Evolutionary conservation across 2,329 filamentous ascomycete species (phyloP), one percentile per base, ranked within the genome.

Genomic region (Pyrenophora tritici-repentis): DNA sequence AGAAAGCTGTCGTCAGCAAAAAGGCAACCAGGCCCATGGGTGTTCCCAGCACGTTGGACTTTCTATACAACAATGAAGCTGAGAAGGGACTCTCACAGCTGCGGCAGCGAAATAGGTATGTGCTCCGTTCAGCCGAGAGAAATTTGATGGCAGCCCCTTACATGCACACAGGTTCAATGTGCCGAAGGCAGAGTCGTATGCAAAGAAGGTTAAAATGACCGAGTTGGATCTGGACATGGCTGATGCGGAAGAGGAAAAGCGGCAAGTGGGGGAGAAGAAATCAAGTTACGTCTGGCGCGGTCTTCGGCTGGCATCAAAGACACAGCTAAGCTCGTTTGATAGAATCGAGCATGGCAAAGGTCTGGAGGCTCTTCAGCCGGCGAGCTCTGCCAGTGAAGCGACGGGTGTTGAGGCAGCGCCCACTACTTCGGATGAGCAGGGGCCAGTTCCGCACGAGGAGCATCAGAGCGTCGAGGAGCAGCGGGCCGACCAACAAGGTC

Each of bases 211-310:
- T 57, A 84, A 87, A 56, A 83, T 86, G 47, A 89, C 91, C 66
- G 88, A 96, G 49, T 86, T 97, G 63, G 91, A 97, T 71, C 85
- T 96, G 45, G 89, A 91, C 16, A 91, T 93, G 81, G 88, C 90
- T 8, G 83, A 83, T 47, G 85, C 77, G 34, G 81, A 85, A 34
- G 81, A 83, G 50, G 85, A 87, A 56, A 84, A 80, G 66, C 78
- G 81, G 41, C 72, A 74, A 61, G 81, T 77, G 76, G 83, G 73
- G 75, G 88, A 89, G 58, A 82, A 86, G 47, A 96, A 95, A 72
- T 85, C 87, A 16, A 96, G 91, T 77, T 93, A 95, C 73, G 88
- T 86, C 49, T 99, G 94, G 94, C 85, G 92, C 61, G 90, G 91
- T 4, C 78, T 99, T 56, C 86, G 94, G 44, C 83, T 96, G 58